These are phyloP conservation scores for Lentinula detonsa DNA, from an alignment of 768 basidiomycete genomes.

Conservation along the genomic window DNA sequence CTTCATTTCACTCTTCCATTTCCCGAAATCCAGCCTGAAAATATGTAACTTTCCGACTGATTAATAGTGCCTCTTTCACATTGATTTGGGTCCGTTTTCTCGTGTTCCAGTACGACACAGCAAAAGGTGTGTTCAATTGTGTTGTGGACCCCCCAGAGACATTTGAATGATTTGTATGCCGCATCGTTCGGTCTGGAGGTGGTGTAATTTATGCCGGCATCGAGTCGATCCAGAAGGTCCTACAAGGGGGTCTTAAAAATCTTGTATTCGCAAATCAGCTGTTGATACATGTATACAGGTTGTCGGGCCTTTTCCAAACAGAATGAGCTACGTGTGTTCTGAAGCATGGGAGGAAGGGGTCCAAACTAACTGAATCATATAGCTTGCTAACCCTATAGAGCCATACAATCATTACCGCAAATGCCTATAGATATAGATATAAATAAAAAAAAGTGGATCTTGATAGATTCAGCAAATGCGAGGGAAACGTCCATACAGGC, in stretches of 20 bases:
- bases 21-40: slow-evolving; percentile 28
- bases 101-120: neutral
- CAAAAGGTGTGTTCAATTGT: neutral
- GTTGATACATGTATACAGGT: neutral
- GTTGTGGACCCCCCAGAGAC: neutral
- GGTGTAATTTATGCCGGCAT: slow-evolving; percentile 2
- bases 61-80: neutral
- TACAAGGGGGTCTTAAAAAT: neutral
- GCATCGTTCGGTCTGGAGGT: neutral
- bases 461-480: neutral
- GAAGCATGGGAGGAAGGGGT: neutral
- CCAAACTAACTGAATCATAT: neutral
- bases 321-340: neutral
- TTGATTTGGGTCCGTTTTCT: neutral
- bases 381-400: neutral
- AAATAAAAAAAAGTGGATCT: neutral
- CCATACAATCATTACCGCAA: neutral
- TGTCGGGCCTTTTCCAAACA: neutral
- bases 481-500: neutral
- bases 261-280: neutral
- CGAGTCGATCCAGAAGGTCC: slow-evolving; percentile 4
- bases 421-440: neutral
- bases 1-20: slow-evolving; percentile 25
- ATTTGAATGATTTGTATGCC: neutral
- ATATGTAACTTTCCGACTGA: slow-evolving; percentile 9